Conservation (phyloP, 768 basidiomycete genomes). For the Lentinula raphanica region DNA sequence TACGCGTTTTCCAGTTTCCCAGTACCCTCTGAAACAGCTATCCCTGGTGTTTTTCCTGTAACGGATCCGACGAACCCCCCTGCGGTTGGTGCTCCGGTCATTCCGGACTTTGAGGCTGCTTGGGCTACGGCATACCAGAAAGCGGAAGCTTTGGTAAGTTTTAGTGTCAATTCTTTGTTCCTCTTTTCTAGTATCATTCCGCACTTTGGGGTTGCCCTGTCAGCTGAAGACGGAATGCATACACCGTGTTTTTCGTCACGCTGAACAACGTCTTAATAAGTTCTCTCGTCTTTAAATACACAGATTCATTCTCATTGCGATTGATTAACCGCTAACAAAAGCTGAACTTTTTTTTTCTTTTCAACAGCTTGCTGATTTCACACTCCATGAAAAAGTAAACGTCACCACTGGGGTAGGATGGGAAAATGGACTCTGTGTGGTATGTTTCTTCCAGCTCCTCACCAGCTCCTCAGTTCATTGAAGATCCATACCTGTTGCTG, state of each 20-base stretch:
- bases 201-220: too few relatives aligned
- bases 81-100: conserved; percentile 31
- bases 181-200: background rate
- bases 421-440: conserved; percentile 62
- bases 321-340: too few relatives aligned
- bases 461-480: conserved; percentile 5
- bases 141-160: conserved; percentile 32
- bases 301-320: conserved; percentile 11
- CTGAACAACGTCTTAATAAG: background rate
- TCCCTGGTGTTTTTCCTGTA: conserved; percentile 47
- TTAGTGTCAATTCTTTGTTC: too few relatives aligned
- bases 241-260: background rate
- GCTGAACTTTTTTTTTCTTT: conserved; percentile 9
- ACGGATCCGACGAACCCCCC: conserved; percentile 57
- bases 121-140: conserved; percentile 59
- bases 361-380: conserved; percentile 39
- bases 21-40: conserved; percentile 48
- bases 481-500: background rate
- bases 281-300: background rate
- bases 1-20: conserved; percentile 58
- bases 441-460: conserved; percentile 30
- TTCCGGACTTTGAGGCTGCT: conserved; percentile 44
- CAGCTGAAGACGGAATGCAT: background rate
- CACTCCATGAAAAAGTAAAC: conserved; percentile 61
- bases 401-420: conserved; percentile 67